Base-by-base conservation (phyloP, 306 rosid genomes). In the Casuarina glauca region DNA sequence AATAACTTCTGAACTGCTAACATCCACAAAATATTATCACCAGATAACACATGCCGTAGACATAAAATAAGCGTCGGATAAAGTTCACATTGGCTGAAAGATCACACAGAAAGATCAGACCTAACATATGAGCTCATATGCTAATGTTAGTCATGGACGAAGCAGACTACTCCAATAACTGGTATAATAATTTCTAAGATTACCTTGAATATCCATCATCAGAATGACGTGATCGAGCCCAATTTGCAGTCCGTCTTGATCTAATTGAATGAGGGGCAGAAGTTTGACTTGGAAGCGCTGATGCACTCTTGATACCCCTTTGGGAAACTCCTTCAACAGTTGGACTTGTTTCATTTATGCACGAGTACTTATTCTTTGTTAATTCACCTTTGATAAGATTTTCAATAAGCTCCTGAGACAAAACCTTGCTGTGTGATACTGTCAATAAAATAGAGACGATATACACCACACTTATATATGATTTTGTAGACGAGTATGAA, bases 121-220 rank as follows among this genome's bases (percentile, higher is more conserved):
- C 50, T 63, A 17, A 66, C 35, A 66, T 32, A 66, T 41, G 48
- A 50, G 41, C 50, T 7, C 46, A 15, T 49, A 19, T 66, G 70
- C 48, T n/a, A n/a, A 66, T 42, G 44, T 19, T 62, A 35, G 43
- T 35, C 42, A 36, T 12, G 9, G 69, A 35, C 69, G 13, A 0
- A 62, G 44, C 42, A 62, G 44, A 36, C 36, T 62, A 62, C 44
- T 62, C 35, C 50, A 66, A 38, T 42, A 66, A 42, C 49, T 66
- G 50, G 71, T 32, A 66, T 13, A 19, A 17, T 66, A 66, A 53
- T 43, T 60, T 66, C 35, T 38, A 13, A 63, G 48, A 38, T 48
- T 55, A 94, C 98, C 93, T 92, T 82, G 97, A 91, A 64, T 87
- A 87, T 86, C 92, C 98, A 82, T 95, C 97, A 39, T 92, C 98